Evolutionary conservation across 805 yeast genomes (phyloP), one percentile per base, ranked within the genome.

Genomic region (Lipomyces starkeyi): DNA sequence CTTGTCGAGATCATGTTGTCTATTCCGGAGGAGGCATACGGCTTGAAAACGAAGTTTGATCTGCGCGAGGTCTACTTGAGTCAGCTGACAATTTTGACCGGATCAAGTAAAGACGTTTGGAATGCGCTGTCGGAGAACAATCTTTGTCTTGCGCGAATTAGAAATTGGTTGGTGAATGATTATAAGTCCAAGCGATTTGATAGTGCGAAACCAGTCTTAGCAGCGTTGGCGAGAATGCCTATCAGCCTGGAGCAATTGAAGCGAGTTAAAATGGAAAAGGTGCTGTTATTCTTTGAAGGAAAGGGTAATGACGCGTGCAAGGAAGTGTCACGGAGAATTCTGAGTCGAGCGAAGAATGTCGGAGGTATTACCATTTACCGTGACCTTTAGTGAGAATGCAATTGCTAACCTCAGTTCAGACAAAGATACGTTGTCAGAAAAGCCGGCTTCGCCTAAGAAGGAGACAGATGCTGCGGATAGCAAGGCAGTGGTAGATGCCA

Each of bases 11-110:
- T 73, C 22, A 59, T 70, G 35, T 49, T 66, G 17, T 43, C 61
- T 2, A 71, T 73, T 9, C 75, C 75, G 2, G 75, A 73, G 49
- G 71, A 66, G n/a, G 67, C 64, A 7, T 73, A 66, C 47, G 71
- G 65, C 25, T 17, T 62, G 25, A 59, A 49, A 47, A 55, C 14
- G 3, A 43, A 9, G 35, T 52, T 66, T 37, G 75, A 73, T 65
- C 55, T 73, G 22, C 73, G 75, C 25, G 67, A 64, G 13, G 69
- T 63, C 17, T 70, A 64, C 32, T 49, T 62, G 25, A 37, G 61
- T 9, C 73, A 65, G 27, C 59, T 69, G 20, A 17, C 54, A 7
- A 49, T 62, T 6, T 34, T 66, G 11, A 56, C 69, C 14, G 68
- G 66, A 6, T 54, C 61, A n/a, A 62, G 29, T 3, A 40, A 43